Evolutionary conservation across 208 protist species (phyloP).

Genomic region (Plasmodiophora brassicae): DNA sequence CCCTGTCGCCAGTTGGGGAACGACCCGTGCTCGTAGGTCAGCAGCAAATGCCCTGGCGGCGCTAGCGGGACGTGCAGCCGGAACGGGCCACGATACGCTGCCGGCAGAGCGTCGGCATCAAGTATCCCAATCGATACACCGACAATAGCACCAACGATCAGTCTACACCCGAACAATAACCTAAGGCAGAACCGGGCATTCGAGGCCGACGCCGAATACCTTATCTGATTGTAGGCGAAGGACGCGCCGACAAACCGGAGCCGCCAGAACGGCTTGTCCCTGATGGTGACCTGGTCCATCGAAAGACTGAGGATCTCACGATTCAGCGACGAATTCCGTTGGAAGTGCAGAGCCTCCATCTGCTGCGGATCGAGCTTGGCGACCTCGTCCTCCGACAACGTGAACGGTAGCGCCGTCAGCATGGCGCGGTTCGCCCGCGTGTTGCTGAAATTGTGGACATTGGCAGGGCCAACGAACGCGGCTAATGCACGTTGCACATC

Average conservation of each 20-base stretch:
- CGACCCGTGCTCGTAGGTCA: neutral
- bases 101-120: neutral
- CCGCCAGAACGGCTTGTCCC: neutral
- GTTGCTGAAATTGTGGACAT: constrained; percentile 16
- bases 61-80: neutral
- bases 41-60: neutral
- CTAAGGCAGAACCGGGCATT: too few relatives aligned
- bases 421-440: neutral
- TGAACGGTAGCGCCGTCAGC: neutral
- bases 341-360: neutral
- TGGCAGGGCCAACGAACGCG: neutral
- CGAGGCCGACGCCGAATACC: too few relatives aligned
- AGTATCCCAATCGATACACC: neutral
- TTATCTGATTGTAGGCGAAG: constrained; percentile 23
- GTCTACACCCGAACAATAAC: too few relatives aligned
- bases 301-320: neutral
- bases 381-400: neutral
- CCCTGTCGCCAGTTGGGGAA: neutral
- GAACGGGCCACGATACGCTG: neutral
- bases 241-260: neutral
- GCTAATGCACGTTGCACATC: neutral
- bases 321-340: neutral
- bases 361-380: neutral
- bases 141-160: neutral
- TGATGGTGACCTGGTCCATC: neutral